A percentile compares a stretch with the other conserved stretches of the same genome.
These are phyloP conservation scores for Vitis rotundifolia DNA, from an alignment of 164 flowering plant genomes.

Conservation along the genomic window DNA sequence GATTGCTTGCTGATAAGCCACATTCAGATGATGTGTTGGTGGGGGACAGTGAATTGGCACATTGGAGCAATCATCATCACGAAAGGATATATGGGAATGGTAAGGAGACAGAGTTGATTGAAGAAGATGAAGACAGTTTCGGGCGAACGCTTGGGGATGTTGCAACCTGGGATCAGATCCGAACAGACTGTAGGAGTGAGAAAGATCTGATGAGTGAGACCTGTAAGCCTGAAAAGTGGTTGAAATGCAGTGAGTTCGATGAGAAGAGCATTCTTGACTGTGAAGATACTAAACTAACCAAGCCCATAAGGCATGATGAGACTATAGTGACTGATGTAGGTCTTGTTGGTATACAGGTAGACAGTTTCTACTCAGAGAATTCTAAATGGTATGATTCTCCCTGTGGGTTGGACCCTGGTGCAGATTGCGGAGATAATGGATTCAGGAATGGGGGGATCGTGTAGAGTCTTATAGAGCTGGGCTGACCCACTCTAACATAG, in stretches of 20 bases:
- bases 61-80: constrained; percentile 75
- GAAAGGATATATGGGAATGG: constrained; percentile 68
- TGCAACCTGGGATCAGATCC: constrained; percentile 79
- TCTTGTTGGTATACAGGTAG: constrained; percentile 86
- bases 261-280: constrained; percentile 82
- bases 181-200: constrained; percentile 62
- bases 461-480: constrained; percentile 32
- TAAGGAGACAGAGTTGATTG: constrained; percentile 76
- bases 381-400: constrained; percentile 98
- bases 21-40: constrained; percentile 72
- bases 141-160: constrained; percentile 72
- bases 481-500: constrained; percentile 36
- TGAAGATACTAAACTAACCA: constrained; percentile 78
- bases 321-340: constrained; percentile 64
- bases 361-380: constrained; percentile 83
- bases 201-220: constrained; percentile 67
- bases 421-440: constrained; percentile 78
- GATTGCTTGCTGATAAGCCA: constrained; percentile 50
- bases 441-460: constrained; percentile 78
- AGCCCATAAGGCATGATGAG: constrained; percentile 80
- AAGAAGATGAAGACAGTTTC: constrained; percentile 92
- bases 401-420: constrained; percentile 72
- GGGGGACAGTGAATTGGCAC: constrained; percentile 72
- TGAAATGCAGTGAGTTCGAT: constrained; percentile 80
- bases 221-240: constrained; percentile 86